Conservation (phyloP, 345 rosid species). For the Dipteronia sinensis region DNA sequence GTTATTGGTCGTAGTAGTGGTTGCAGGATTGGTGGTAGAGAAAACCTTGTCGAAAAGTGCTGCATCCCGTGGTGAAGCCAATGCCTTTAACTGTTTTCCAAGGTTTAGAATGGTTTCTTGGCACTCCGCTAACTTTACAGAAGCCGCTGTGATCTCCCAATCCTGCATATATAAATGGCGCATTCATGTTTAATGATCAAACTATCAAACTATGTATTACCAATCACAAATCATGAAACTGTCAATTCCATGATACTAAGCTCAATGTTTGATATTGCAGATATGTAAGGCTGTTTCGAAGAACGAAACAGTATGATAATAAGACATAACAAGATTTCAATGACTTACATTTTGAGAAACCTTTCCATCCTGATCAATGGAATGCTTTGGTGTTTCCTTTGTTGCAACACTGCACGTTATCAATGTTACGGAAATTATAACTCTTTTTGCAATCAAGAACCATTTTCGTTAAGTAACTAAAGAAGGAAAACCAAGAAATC, state of each 20-base stretch:
- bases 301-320: not conserved
- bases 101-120: conserved; percentile 80
- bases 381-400: conserved; percentile 42
- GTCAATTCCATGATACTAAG: not conserved
- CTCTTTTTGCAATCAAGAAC: not conserved
- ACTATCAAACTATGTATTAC: not conserved
- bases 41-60: conserved; percentile 47
- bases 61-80: conserved; percentile 54
- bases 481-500: conserved; percentile 15
- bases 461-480: not conserved
- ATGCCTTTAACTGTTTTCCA: conserved; percentile 77
- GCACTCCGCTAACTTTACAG: conserved; percentile 84
- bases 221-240: not conserved
- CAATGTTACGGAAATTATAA: conserved; percentile 22
- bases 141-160: conserved; percentile 68
- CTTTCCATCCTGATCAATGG: conserved; percentile 45
- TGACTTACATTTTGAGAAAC: conserved; percentile 58
- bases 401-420: conserved; percentile 56
- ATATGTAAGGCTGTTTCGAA: not conserved
- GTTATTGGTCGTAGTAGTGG: conserved; percentile 25
- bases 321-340: conserved; percentile 4
- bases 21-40: conserved; percentile 24
- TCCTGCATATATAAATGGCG: conserved; percentile 45
- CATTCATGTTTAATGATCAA: not conserved
- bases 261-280: not conserved